Conservation (phyloP, 805 yeast species). For the Pichia phayaonensis region DNA sequence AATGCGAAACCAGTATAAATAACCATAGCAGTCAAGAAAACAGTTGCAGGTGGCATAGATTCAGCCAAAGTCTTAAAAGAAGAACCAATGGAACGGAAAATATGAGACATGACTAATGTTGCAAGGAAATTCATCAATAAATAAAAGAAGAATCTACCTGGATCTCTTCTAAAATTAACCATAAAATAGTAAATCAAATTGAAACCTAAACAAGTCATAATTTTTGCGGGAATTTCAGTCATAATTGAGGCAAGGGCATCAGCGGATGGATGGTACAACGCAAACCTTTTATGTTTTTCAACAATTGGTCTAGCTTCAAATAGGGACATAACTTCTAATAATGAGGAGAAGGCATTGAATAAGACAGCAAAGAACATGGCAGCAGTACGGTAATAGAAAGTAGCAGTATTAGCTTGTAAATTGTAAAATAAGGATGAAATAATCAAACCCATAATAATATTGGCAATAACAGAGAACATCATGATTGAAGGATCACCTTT, state of each 20-base stretch:
- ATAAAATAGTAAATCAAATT: conserved; percentile 45
- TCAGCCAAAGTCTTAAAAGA: conserved; percentile 38
- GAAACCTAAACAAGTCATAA: conserved; percentile 37
- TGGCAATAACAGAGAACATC: conserved; percentile 35
- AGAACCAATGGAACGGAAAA: conserved; percentile 49
- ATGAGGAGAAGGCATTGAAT: conserved; percentile 54
- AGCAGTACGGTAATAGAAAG: conserved; percentile 52
- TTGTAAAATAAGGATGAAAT: conserved; percentile 54
- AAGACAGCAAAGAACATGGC: conserved; percentile 60
- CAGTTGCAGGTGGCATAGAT: conserved; percentile 53
- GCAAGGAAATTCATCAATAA: conserved; percentile 35
- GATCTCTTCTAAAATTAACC: conserved; percentile 43
- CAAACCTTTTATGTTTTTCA: conserved; percentile 51
- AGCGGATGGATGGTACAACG: conserved; percentile 49
- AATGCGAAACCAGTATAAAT: conserved; percentile 50
- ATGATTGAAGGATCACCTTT: conserved; percentile 44
- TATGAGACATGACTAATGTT: conserved; percentile 46
- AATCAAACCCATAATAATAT: conserved; percentile 46
- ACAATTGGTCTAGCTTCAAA: conserved; percentile 51
- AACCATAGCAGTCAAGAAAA: conserved; percentile 40
- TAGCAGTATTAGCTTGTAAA: conserved; percentile 32
- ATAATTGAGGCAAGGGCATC: conserved; percentile 56
- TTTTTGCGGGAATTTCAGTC: conserved; percentile 50
- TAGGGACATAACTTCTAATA: conserved; percentile 48
- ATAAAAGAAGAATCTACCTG: conserved; percentile 50